phyloP scores from a whole-genome alignment of 768 basidiomycete species.

The Tylopilus balloui region DNA sequence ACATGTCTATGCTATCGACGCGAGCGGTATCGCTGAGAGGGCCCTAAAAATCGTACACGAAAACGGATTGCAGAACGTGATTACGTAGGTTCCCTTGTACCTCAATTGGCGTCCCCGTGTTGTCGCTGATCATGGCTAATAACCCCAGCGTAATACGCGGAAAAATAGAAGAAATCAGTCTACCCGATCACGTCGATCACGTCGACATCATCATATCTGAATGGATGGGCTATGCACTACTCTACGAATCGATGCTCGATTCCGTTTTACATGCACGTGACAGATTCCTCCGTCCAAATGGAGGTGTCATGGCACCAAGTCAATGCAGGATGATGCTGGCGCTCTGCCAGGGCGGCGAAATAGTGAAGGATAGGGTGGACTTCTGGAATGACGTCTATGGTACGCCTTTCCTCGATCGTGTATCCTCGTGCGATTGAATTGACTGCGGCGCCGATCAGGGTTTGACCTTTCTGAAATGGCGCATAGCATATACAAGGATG shows the following conservation, averaged over 20 bases:
- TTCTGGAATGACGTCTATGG: conserved; percentile 95
- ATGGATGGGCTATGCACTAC: conserved; percentile 93
- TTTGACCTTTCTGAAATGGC: conserved; percentile 88
- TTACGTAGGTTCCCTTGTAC: conserved; percentile 46
- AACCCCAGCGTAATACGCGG: conserved; percentile 68
- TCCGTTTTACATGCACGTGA: conserved; percentile 89
- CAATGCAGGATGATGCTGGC: conserved; percentile 84
- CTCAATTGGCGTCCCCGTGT: not conserved
- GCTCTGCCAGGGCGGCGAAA: conserved; percentile 70
- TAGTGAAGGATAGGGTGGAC: conserved; percentile 74
- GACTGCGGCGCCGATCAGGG: conserved; percentile 42
- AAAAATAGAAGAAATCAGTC: conserved; percentile 81
- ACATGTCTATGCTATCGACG: conserved; percentile 88
- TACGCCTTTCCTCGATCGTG: conserved; percentile 30
- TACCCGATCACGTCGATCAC: conserved; percentile 66
- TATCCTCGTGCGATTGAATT: not conserved
- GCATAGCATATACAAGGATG: conserved; percentile 69
- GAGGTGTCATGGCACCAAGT: conserved; percentile 86
- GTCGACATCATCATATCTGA: conserved; percentile 97
- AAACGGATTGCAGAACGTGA: conserved; percentile 67
- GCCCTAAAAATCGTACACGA: conserved; percentile 73
- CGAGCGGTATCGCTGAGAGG: conserved; percentile 75
- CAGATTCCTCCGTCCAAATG: conserved; percentile 65
- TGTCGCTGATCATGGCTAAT: conserved; percentile 7
- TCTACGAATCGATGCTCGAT: conserved; percentile 98